These are phyloP conservation scores for Hordeum marinum DNA, from an alignment of 176 grass and related monocot genomes.

Conservation along the genomic window DNA sequence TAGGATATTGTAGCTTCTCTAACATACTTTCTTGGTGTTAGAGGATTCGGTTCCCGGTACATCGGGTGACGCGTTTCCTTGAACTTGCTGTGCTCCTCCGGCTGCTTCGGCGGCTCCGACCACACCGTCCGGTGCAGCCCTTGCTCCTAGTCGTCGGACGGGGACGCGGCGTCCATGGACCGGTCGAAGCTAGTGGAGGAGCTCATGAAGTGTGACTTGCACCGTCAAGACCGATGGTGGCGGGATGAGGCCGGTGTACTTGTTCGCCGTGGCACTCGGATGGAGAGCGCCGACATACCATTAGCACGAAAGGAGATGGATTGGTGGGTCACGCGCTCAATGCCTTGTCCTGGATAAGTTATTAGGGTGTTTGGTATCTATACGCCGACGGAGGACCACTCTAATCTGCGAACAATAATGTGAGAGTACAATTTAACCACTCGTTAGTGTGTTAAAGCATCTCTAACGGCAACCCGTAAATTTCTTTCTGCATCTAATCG, in stretches of 20 bases:
- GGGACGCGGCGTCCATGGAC: conserved; percentile 10
- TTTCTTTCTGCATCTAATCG: no score
- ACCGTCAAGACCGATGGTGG: background rate
- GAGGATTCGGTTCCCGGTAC: no score
- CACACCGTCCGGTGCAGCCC: conserved; percentile 31
- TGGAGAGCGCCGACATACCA: background rate
- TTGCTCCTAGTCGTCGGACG: background rate
- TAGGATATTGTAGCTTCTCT: no score
- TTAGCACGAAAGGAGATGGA: background rate
- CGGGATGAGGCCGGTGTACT: background rate
- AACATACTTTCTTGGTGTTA: no score
- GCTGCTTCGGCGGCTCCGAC: conserved; percentile 52
- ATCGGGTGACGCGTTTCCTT: conserved; percentile 68
- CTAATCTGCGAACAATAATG: no score
- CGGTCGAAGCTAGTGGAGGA: background rate
- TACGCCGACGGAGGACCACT: no score
- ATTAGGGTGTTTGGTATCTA: no score
- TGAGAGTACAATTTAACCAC: no score
- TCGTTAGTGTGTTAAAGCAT: no score
- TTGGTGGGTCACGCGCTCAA: background rate
- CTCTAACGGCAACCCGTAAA: no score
- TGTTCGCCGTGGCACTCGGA: background rate
- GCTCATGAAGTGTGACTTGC: background rate
- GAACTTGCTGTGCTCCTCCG: conserved; percentile 64
- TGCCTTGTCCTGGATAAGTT: no score